A percentile compares a stretch with the other conserved stretches of the same genome.
phyloP scores from a whole-genome alignment of 1,284 basidiomycete species.

The Naganishia liquefaciens region DNA sequence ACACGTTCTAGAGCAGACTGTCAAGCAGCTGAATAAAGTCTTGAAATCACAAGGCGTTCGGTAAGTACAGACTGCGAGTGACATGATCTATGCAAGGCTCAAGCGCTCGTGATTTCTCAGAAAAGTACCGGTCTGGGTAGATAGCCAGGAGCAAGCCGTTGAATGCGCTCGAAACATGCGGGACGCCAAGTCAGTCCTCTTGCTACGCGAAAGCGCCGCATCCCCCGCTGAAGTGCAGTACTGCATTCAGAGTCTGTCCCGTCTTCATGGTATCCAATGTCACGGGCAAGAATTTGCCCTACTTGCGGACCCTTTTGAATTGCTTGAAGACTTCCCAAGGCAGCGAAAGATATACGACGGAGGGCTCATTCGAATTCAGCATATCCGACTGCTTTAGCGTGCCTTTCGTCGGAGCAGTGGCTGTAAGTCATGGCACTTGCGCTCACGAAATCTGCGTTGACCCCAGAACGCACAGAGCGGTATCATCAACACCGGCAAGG shows the following conservation, averaged over 20 bases:
- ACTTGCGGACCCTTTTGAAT: slow-evolving; percentile 82
- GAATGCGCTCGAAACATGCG: slow-evolving; percentile 64
- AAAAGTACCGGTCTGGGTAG: slow-evolving; percentile 54
- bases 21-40: slow-evolving; percentile 90
- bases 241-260: slow-evolving; percentile 70
- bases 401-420: slow-evolving; percentile 92
- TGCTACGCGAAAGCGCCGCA: no score
- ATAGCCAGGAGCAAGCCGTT: slow-evolving; percentile 66
- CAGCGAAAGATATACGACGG: slow-evolving; percentile 73
- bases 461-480: slow-evolving; percentile 61
- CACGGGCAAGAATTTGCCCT: slow-evolving; percentile 76
- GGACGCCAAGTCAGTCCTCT: slow-evolving; percentile 61
- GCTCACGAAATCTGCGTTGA: no score
- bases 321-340: slow-evolving; percentile 79
- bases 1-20: slow-evolving; percentile 83
- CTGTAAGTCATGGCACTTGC: slow-evolving; percentile 49
- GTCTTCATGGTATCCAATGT: slow-evolving; percentile 95
- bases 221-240: no score
- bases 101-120: slow-evolving; percentile 19
- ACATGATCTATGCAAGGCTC: no score
- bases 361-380: slow-evolving; percentile 79
- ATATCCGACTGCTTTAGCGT: slow-evolving; percentile 67
- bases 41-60: slow-evolving; percentile 90
- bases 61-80: slow-evolving; percentile 51
- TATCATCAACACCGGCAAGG: slow-evolving; percentile 73